Evolutionary conservation across 2,329 filamentous ascomycete genomes (phyloP).

Genomic region (Colletotrichum paranaense): DNA sequence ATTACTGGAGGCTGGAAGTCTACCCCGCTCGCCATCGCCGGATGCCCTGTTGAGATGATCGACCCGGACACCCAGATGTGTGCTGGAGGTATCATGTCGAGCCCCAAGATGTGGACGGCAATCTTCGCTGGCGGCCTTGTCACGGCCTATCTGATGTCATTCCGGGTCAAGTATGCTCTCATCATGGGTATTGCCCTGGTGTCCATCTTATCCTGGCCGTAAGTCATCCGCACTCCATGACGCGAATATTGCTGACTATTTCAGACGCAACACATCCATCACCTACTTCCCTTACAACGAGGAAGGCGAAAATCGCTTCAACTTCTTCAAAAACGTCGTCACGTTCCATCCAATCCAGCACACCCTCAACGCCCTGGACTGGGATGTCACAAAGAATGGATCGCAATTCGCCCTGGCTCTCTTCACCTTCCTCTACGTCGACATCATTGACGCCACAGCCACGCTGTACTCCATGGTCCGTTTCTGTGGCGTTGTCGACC

Average conservation of each 20-base stretch:
- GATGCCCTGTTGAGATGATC: conserved; percentile 71
- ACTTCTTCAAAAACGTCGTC: conserved; percentile 80
- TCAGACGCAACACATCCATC: conserved; percentile 72
- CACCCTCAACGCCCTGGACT: conserved; percentile 73
- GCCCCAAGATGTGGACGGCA: conserved; percentile 87
- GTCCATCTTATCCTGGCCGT: conserved; percentile 81
- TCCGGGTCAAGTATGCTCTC: conserved; percentile 79
- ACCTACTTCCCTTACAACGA: conserved; percentile 78
- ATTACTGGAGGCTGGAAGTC: conserved; percentile 74
- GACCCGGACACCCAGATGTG: conserved; percentile 61
- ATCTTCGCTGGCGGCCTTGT: conserved; percentile 84
- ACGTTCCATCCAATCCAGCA: conserved; percentile 77
- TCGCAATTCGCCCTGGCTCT: conserved; percentile 77
- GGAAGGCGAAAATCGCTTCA: conserved; percentile 73
- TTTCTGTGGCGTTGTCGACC: conserved; percentile 74
- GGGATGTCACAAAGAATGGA: conserved; percentile 67
- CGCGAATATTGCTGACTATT: conserved; percentile 25
- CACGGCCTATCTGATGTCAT: conserved; percentile 84
- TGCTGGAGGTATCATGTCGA: conserved; percentile 76
- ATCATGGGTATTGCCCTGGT: conserved; percentile 79
- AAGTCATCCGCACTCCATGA: conserved; percentile 45
- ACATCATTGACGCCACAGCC: conserved; percentile 82
- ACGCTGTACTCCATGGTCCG: conserved; percentile 86
- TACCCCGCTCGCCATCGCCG: conserved; percentile 82
- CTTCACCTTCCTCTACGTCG: conserved; percentile 83